Percentiles rank a stretch among this genome's conserved stretches.
Evolutionary conservation across 108 stramenopile genomes (phyloP).

Genomic region (Nitzschia sp.): DNA sequence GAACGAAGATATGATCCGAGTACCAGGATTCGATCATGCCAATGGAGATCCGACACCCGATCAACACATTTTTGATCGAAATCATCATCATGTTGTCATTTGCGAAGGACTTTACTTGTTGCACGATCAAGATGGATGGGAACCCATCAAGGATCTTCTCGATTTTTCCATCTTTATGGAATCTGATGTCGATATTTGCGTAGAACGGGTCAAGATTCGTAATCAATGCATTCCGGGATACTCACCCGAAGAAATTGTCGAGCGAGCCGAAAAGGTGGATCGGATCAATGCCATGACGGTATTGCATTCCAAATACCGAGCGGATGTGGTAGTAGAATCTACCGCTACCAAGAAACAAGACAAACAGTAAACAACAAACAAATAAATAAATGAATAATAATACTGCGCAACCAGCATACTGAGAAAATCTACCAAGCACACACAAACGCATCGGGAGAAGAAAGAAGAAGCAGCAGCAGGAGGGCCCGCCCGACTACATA

Average conservation of each 20-base stretch:
- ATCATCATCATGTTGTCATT: constrained; percentile 38
- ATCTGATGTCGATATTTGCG: constrained; percentile 47
- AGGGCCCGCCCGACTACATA: neutral
- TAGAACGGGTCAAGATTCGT: constrained; percentile 46
- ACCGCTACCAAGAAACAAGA: constrained; percentile 10
- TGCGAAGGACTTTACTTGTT: constrained; percentile 56
- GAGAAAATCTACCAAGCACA: no score
- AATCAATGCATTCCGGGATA: constrained; percentile 65
- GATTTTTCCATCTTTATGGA: constrained; percentile 47
- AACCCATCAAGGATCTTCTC: constrained; percentile 27
- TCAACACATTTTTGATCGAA: constrained; percentile 38
- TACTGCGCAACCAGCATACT: neutral
- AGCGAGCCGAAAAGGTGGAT: constrained; percentile 51
- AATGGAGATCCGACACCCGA: constrained; percentile 49
- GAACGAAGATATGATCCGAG: constrained; percentile 5
- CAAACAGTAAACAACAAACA: neutral
- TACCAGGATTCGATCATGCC: constrained; percentile 62
- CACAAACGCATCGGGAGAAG: no score
- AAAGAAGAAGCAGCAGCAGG: neutral
- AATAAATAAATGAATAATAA: neutral
- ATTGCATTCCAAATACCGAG: constrained; percentile 5
- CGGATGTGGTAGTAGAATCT: constrained; percentile 19
- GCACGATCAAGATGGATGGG: constrained; percentile 52
- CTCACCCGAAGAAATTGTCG: constrained; percentile 47
- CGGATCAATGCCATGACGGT: constrained; percentile 41